Evolutionary conservation across 2,329 filamentous ascomycete genomes (phyloP).

Genomic region (Xylariaceae sp.): DNA sequence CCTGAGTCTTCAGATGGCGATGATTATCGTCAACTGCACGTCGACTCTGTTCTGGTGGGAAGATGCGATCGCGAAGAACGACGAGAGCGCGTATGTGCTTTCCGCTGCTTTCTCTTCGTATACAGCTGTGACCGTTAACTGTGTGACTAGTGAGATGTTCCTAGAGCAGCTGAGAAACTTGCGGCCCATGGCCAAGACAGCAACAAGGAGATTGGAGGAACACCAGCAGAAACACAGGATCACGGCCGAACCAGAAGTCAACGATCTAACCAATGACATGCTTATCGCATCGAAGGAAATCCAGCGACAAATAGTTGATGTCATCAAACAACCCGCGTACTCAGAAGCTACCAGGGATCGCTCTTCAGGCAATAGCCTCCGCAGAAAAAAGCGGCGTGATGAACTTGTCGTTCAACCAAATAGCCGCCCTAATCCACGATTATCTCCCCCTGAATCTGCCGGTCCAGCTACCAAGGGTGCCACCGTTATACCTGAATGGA

Average conservation of each 20-base stretch:
- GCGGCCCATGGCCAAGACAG: constrained; percentile 2
- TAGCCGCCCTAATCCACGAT: background rate
- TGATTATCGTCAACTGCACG: constrained; percentile 1
- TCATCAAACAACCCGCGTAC: background rate
- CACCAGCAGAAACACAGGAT: constrained; percentile 4
- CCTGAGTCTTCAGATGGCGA: constrained; percentile 11
- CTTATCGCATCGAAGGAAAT: constrained; percentile 9
- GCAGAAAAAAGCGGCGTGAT: background rate
- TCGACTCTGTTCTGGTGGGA: constrained; percentile 20
- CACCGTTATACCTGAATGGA: background rate
- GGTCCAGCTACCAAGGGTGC: background rate
- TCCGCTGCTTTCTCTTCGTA: background rate
- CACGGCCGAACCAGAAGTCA: background rate
- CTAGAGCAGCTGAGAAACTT: constrained; percentile 15
- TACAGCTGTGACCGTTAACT: background rate
- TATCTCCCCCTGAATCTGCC: background rate
- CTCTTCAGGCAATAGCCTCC: background rate
- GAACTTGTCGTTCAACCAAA: background rate
- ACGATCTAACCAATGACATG: background rate
- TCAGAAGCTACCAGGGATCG: background rate
- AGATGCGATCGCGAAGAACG: background rate
- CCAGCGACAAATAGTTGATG: background rate
- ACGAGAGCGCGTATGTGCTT: background rate
- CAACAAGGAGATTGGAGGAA: background rate
- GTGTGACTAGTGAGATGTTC: background rate